Conservation (phyloP, 192 early-diverging fungal species). For the Podila epigama region DNA sequence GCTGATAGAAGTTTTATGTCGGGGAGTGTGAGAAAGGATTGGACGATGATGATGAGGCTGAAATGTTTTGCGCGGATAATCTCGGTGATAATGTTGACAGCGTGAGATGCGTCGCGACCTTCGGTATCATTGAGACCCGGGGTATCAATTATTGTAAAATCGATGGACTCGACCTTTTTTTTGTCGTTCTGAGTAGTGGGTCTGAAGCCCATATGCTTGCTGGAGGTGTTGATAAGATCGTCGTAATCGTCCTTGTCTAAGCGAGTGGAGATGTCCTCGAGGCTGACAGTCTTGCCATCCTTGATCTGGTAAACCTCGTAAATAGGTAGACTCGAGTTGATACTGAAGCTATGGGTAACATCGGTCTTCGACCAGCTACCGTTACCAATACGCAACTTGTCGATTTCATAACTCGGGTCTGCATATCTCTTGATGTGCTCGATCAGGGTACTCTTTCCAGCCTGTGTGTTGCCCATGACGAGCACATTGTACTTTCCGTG, state of each 20-base stretch:
- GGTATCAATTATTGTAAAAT: no score
- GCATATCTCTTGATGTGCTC: neutral
- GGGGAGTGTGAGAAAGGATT: neutral
- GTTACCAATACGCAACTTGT: neutral
- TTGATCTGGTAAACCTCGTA: neutral
- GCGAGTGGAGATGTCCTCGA: neutral
- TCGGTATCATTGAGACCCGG: neutral
- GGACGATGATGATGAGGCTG: neutral
- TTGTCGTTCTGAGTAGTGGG: no score
- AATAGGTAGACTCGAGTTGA: neutral
- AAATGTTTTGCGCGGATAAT: neutral
- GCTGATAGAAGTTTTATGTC: neutral
- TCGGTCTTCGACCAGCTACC: neutral
- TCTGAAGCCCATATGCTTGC: no score
- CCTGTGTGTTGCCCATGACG: neutral
- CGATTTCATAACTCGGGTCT: neutral
- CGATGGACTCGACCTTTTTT: no score
- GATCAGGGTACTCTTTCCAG: neutral
- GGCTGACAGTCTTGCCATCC: neutral
- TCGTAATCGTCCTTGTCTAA: neutral
- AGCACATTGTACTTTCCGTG: neutral
- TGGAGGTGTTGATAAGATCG: no score
- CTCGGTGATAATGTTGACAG: neutral
- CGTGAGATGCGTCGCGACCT: neutral
- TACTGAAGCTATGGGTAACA: neutral